These are phyloP conservation scores for Hyaloscypha variabilis DNA, from an alignment of 495 filamentous ascomycete genomes.

Conservation along the genomic window DNA sequence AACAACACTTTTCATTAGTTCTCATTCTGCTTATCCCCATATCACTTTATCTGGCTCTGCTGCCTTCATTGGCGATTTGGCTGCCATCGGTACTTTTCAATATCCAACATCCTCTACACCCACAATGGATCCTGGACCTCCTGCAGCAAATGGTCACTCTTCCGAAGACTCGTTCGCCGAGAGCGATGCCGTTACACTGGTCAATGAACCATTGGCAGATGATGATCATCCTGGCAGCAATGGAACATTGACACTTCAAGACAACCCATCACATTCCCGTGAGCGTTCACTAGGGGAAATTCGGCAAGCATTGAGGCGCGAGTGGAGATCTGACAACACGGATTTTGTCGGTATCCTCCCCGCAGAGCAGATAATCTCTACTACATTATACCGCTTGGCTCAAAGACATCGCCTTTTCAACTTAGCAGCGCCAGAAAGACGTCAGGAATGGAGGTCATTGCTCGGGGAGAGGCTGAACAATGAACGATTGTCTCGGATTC, in stretches of 20 bases:
- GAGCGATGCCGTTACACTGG: neutral
- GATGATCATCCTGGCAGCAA: too few relatives aligned
- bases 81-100: neutral
- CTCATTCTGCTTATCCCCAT: neutral
- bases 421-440: neutral
- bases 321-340: neutral
- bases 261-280: neutral
- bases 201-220: neutral
- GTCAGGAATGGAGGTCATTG: neutral
- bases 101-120: neutral
- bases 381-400: neutral
- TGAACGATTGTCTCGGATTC: neutral
- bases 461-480: neutral
- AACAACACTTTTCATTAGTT: constrained; percentile 3
- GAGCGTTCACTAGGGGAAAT: neutral
- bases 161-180: neutral
- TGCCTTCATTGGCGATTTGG: neutral
- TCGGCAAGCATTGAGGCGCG: neutral
- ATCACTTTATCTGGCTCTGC: neutral
- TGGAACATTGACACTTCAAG: too few relatives aligned
- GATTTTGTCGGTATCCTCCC: neutral
- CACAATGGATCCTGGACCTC: neutral
- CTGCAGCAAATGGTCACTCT: neutral
- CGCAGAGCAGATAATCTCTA: neutral
- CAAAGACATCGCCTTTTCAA: neutral